Evolutionary conservation across 2,329 filamentous ascomycete species (phyloP).

Genomic region (Colletotrichum acutatum): DNA sequence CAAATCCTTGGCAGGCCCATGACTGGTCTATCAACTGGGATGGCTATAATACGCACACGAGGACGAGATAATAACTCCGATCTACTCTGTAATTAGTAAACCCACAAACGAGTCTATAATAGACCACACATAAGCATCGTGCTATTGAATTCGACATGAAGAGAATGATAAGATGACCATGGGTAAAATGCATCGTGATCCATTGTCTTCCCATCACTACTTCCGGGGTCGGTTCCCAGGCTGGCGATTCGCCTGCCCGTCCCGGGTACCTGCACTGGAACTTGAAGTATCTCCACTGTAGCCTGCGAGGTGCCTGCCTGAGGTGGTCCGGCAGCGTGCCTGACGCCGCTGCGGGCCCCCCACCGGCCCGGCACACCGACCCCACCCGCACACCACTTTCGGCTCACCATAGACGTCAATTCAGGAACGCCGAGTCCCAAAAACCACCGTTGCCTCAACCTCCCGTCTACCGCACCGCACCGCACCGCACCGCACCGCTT

Average conservation of each 20-base stretch:
- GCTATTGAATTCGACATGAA: neutral
- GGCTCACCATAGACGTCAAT: neutral
- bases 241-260: neutral
- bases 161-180: neutral
- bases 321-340: slow-evolving; percentile 19
- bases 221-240: neutral
- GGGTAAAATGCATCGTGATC: neutral
- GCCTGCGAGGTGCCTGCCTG: neutral
- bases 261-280: neutral
- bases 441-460: slow-evolving; percentile 24
- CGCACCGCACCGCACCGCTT: neutral
- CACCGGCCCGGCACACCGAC: slow-evolving; percentile 7
- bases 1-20: neutral
- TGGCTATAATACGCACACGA: neutral
- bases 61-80: neutral
- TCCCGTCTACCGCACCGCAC: neutral
- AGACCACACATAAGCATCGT: neutral
- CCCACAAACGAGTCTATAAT: neutral
- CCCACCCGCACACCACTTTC: neutral
- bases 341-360: slow-evolving; percentile 3
- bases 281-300: no score
- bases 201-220: neutral
- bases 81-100: neutral
- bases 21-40: neutral
- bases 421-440: neutral